These are phyloP conservation scores for Dissophora globulifera DNA, from an alignment of 192 early-diverging fungal species.

Conservation along the genomic window DNA sequence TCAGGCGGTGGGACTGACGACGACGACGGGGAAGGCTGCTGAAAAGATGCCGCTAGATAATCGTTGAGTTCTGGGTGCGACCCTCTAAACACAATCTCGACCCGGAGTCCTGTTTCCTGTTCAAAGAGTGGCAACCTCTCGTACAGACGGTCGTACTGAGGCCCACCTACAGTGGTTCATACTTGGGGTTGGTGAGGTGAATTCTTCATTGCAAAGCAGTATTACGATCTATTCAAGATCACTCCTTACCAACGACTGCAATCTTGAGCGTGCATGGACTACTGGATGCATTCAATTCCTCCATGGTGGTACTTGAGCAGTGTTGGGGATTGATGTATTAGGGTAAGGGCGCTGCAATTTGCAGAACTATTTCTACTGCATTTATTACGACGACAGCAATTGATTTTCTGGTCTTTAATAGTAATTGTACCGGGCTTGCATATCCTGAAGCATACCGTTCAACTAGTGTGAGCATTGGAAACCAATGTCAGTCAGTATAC, in stretches of 20 bases:
- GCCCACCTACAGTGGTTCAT: too few relatives aligned
- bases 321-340: too few relatives aligned
- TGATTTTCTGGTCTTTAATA: conserved; percentile 6
- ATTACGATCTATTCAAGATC: too few relatives aligned
- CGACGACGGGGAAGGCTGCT: neutral
- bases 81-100: conserved; percentile 30
- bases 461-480: conserved; percentile 13
- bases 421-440: conserved; percentile 44
- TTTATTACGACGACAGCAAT: too few relatives aligned
- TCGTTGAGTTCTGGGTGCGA: conserved; percentile 37
- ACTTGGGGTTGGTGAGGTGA: neutral
- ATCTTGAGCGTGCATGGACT: conserved; percentile 29
- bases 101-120: conserved; percentile 19
- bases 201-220: too few relatives aligned
- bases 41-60: conserved; percentile 16
- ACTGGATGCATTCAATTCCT: neutral
- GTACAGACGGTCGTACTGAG: conserved; percentile 38
- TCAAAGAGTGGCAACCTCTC: conserved; percentile 21
- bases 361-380: neutral
- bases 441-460: conserved; percentile 44
- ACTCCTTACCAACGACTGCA: conserved; percentile 36
- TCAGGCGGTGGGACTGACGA: neutral
- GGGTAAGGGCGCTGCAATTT: too few relatives aligned
- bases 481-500: neutral
- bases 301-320: neutral